These are phyloP conservation scores for Rutstroemia sp. DNA, from an alignment of 2,329 filamentous ascomycete genomes.

Conservation along the genomic window DNA sequence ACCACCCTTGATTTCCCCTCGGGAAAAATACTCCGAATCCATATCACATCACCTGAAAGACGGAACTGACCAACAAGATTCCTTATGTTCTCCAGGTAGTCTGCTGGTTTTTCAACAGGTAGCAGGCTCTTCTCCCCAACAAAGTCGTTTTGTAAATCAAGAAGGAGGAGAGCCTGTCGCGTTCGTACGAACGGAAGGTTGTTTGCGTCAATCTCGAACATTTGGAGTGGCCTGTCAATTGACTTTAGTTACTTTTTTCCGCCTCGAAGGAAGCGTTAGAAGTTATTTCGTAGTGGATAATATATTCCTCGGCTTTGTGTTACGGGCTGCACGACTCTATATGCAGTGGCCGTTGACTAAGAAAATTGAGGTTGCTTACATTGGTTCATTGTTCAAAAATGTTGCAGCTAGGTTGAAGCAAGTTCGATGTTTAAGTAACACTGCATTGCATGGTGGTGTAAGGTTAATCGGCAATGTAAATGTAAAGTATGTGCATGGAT, in stretches of 20 bases:
- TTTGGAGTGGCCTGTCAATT: slow-evolving; percentile 24
- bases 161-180: slow-evolving; percentile 65
- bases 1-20: slow-evolving; percentile 50
- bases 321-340: slow-evolving; percentile 4
- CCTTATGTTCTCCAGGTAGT: slow-evolving; percentile 60
- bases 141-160: slow-evolving; percentile 92
- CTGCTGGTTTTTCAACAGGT: slow-evolving; percentile 52
- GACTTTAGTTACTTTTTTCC: neutral
- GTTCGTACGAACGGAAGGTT: slow-evolving; percentile 50
- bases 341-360: slow-evolving; percentile 5
- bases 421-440: slow-evolving; percentile 9
- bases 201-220: slow-evolving; percentile 51
- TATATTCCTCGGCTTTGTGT: neutral
- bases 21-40: slow-evolving; percentile 68
- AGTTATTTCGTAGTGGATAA: neutral
- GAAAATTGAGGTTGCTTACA: slow-evolving; percentile 1
- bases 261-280: neutral
- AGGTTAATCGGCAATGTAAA: slow-evolving; percentile 4
- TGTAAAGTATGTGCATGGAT: neutral
- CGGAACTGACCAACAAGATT: slow-evolving; percentile 68
- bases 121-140: slow-evolving; percentile 60
- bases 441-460: slow-evolving; percentile 9
- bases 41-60: slow-evolving; percentile 65
- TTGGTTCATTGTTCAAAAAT: slow-evolving; percentile 5
- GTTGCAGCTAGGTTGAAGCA: neutral